Percentiles rank a stretch among this genome's conserved stretches.
Conservation (phyloP, 2,329 filamentous ascomycete genomes). For the Talaromyces atroroseus region DNA sequence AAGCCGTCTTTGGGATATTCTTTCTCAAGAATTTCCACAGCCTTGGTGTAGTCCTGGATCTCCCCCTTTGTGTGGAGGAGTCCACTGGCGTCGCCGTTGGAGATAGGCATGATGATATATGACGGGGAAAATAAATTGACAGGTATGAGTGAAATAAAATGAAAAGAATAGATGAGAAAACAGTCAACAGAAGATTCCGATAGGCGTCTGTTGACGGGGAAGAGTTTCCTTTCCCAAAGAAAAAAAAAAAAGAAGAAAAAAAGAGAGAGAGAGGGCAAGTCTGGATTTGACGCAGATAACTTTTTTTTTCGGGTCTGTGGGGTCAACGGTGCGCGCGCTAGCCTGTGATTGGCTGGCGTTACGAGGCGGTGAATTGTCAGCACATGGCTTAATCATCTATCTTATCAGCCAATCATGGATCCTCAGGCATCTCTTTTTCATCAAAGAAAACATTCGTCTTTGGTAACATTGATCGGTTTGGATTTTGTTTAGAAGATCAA, state of each 20-base stretch:
- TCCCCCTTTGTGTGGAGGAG: constrained; percentile 45
- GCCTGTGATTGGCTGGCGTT: neutral
- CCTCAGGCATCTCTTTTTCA: neutral
- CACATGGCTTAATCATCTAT: neutral
- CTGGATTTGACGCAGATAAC: neutral
- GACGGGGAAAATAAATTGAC: constrained; percentile 17
- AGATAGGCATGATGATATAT: constrained; percentile 60
- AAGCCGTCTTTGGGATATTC: constrained; percentile 85
- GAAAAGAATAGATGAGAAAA: constrained; percentile 25
- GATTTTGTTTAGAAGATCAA: neutral
- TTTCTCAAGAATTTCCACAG: constrained; percentile 69
- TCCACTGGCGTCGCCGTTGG: constrained; percentile 58
- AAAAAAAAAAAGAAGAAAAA: constrained; percentile 47
- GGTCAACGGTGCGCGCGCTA: constrained; percentile 6
- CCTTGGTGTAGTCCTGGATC: constrained; percentile 67
- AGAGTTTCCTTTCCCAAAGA: constrained; percentile 54
- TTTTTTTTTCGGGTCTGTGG: constrained; percentile 14
- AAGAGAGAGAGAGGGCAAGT: constrained; percentile 23
- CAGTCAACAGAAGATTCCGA: constrained; percentile 41
- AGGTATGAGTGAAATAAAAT: constrained; percentile 12
- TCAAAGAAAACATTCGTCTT: neutral
- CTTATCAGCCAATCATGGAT: neutral
- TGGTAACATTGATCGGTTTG: neutral
- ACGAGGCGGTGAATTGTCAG: neutral
- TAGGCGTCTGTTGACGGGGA: constrained; percentile 54